These are phyloP conservation scores for Cutaneotrichosporon arboriforme DNA, from an alignment of 1,284 basidiomycete genomes.

Conservation along the genomic window DNA sequence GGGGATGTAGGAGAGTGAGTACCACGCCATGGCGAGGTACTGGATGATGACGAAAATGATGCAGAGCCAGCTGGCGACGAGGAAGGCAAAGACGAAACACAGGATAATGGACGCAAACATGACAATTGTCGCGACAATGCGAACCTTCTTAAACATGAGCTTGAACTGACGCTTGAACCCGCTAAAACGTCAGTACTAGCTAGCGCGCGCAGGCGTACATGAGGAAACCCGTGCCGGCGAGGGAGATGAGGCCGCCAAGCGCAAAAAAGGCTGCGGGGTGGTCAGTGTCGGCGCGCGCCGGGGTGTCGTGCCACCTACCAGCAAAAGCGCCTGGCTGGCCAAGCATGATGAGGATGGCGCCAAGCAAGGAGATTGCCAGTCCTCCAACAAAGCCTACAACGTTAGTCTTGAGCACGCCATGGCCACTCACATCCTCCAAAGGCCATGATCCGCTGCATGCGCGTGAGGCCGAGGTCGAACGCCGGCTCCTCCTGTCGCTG, in stretches of 20 bases:
- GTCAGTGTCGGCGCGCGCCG: neutral
- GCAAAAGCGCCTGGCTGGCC: conserved; percentile 70
- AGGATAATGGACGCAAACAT: conserved; percentile 70
- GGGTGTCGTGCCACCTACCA: conserved; percentile 53
- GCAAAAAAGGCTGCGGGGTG: conserved; percentile 64
- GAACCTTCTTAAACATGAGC: conserved; percentile 88
- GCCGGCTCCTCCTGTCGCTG: conserved; percentile 58
- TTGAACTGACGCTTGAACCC: conserved; percentile 75
- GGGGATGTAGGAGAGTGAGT: conserved; percentile 63
- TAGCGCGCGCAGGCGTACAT: conserved; percentile 57
- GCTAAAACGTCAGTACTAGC: conserved; percentile 13
- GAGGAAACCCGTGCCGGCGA: conserved; percentile 83
- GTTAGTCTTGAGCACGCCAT: neutral
- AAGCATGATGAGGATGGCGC: conserved; percentile 69
- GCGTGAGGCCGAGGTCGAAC: conserved; percentile 70
- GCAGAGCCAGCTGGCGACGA: conserved; percentile 44
- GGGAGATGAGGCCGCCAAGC: conserved; percentile 72
- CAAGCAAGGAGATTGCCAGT: conserved; percentile 67
- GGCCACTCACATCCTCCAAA: conserved; percentile 65
- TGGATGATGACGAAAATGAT: conserved; percentile 73
- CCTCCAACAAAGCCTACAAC: conserved; percentile 56
- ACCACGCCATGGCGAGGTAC: conserved; percentile 49
- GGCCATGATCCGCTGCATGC: conserved; percentile 73
- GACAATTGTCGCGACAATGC: conserved; percentile 73
- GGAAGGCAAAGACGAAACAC: conserved; percentile 76